Evolutionary conservation across 75 land plant genomes (phyloP).

Genomic region (Pseudotsuga menziesii): DNA sequence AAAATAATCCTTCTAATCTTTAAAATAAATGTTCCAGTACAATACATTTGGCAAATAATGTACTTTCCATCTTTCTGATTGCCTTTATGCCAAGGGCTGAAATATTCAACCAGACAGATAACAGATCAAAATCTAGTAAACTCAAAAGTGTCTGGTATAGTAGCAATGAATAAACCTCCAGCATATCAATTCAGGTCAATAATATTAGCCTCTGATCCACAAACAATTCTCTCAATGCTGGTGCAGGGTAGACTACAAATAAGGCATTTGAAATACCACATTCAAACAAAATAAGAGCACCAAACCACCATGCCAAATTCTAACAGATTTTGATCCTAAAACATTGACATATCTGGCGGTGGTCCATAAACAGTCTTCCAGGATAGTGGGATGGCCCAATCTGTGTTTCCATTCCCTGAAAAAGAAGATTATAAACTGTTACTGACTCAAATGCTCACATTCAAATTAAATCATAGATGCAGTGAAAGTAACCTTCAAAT

Average conservation of each 20-base stretch:
- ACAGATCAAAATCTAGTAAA: too few relatives aligned
- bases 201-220: too few relatives aligned
- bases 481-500: not conserved
- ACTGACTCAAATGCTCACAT: not conserved
- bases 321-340: slow-evolving; percentile 22
- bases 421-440: not conserved
- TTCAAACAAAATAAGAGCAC: not conserved
- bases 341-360: slow-evolving; percentile 80
- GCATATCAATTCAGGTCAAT: too few relatives aligned
- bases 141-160: too few relatives aligned
- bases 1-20: too few relatives aligned
- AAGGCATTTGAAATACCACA: not conserved
- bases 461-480: not conserved
- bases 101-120: too few relatives aligned
- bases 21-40: too few relatives aligned
- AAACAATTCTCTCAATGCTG: too few relatives aligned
- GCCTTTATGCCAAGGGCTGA: too few relatives aligned
- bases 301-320: not conserved
- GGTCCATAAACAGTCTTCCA: slow-evolving; percentile 97
- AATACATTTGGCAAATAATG: too few relatives aligned
- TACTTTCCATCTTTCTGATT: too few relatives aligned
- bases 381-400: slow-evolving; percentile 76
- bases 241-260: not conserved
- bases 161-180: too few relatives aligned
- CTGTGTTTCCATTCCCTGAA: slow-evolving; percentile 38